These are phyloP conservation scores for Ceratobasidium theobromae DNA, from an alignment of 1,284 basidiomycete species.

Conservation along the genomic window DNA sequence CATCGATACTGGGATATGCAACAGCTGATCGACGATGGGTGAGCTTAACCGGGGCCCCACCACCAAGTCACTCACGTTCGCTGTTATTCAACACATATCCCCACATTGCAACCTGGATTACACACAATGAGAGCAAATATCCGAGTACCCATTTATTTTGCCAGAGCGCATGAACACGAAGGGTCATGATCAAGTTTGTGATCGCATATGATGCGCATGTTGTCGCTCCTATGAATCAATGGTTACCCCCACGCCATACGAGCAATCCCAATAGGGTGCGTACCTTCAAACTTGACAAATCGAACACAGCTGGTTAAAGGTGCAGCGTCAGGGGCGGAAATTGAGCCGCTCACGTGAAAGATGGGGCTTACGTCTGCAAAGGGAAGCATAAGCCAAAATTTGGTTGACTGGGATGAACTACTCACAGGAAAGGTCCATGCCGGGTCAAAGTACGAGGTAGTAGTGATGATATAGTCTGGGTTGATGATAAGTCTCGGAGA, in stretches of 20 bases:
- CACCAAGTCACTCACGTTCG: constrained; percentile 7
- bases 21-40: constrained; percentile 1
- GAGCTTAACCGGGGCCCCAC: not conserved
- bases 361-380: not conserved
- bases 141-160: constrained; percentile 26
- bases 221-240: constrained; percentile 1
- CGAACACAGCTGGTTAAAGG: not conserved
- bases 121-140: constrained; percentile 1
- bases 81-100: constrained; percentile 12
- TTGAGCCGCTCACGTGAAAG: not conserved
- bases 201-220: constrained; percentile 26
- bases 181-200: constrained; percentile 16
- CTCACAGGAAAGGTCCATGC: constrained; percentile 19
- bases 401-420: not conserved
- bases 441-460: constrained; percentile 25
- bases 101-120: constrained; percentile 20
- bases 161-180: constrained; percentile 24
- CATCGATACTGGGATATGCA: constrained; percentile 15
- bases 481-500: not conserved
- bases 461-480: constrained; percentile 19
- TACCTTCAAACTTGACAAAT: constrained; percentile 28
- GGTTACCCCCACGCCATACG: not conserved
- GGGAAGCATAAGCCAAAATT: not conserved
- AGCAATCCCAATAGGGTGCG: not conserved
- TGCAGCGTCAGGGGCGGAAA: not conserved